Evolutionary conservation across 2,329 filamentous ascomycete species (phyloP).

Genomic region (Canariomyces notabilis): DNA sequence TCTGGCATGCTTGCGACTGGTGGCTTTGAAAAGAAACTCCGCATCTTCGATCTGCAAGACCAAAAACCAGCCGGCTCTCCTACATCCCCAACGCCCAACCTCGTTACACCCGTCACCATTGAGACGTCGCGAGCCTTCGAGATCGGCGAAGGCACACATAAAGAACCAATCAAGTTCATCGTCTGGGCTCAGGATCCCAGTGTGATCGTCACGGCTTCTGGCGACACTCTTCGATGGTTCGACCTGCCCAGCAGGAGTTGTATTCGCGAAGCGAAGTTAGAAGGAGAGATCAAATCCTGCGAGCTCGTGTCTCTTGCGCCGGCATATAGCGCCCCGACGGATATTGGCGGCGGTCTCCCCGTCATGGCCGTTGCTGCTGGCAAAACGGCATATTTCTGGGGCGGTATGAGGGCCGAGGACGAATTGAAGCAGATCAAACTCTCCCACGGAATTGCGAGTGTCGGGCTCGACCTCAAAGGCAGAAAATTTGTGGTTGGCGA

Average conservation of each 20-base stretch:
- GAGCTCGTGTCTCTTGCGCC: slow-evolving; percentile 72
- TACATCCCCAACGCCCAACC: slow-evolving; percentile 30
- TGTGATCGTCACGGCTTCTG: slow-evolving; percentile 83
- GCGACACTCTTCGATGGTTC: slow-evolving; percentile 92
- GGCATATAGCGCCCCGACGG: slow-evolving; percentile 51
- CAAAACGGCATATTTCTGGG: slow-evolving; percentile 89
- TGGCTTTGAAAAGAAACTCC: slow-evolving; percentile 92
- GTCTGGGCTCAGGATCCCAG: slow-evolving; percentile 90
- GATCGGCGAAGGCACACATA: slow-evolving; percentile 79
- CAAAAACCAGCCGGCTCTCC: slow-evolving; percentile 37
- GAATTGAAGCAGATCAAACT: slow-evolving; percentile 76
- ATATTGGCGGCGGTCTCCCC: slow-evolving; percentile 62
- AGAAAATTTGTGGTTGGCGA: slow-evolving; percentile 86
- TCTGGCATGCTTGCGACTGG: slow-evolving; percentile 87
- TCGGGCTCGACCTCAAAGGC: slow-evolving; percentile 76
- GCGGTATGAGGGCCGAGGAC: slow-evolving; percentile 63
- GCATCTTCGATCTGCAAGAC: slow-evolving; percentile 80
- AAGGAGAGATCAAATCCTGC: slow-evolving; percentile 84
- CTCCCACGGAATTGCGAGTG: slow-evolving; percentile 82
- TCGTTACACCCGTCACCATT: slow-evolving; percentile 41
- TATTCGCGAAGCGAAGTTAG: slow-evolving; percentile 71
- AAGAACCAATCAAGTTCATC: slow-evolving; percentile 88
- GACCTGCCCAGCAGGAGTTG: slow-evolving; percentile 73
- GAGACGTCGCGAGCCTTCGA: slow-evolving; percentile 68
- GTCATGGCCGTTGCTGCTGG: slow-evolving; percentile 90